Conservation (phyloP, 2,329 filamentous ascomycete genomes). For the Pezizomycotina sp. region DNA sequence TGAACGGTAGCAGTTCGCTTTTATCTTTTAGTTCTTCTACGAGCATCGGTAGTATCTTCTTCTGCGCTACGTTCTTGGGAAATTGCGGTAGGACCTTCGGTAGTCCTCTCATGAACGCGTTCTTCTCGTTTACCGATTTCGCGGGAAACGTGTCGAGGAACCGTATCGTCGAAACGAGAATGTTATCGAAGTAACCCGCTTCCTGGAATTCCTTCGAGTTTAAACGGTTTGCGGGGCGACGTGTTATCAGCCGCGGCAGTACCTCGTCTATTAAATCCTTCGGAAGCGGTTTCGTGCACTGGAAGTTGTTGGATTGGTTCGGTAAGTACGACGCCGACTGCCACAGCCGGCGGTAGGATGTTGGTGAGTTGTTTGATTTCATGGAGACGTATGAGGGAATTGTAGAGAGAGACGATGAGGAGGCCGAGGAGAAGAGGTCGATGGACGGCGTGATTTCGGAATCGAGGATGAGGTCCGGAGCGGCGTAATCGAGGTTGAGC, state of each 20-base stretch:
- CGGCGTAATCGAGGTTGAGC: conserved; percentile 80
- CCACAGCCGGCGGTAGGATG: conserved; percentile 73
- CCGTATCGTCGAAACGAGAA: conserved; percentile 86
- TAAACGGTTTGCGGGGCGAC: conserved; percentile 72
- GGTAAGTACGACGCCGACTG: conserved; percentile 63
- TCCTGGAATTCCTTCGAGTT: conserved; percentile 84
- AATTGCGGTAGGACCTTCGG: conserved; percentile 80
- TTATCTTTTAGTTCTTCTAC: conserved; percentile 88
- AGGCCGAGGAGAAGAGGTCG: conserved; percentile 91
- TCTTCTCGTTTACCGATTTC: conserved; percentile 81
- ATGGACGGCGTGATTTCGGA: conserved; percentile 67
- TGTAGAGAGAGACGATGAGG: conserved; percentile 76
- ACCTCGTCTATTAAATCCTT: conserved; percentile 60
- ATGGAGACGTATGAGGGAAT: conserved; percentile 86
- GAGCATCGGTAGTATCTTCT: conserved; percentile 76
- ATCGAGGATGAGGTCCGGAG: conserved; percentile 87
- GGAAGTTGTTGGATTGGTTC: conserved; percentile 64
- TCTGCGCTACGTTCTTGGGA: conserved; percentile 82
- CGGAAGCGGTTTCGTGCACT: conserved; percentile 63
- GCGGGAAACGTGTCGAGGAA: conserved; percentile 83
- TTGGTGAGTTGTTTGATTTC: conserved; percentile 62
- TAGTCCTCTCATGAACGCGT: conserved; percentile 76
- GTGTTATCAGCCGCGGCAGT: conserved; percentile 69
- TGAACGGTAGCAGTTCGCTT: conserved; percentile 58
- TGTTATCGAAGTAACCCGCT: conserved; percentile 92